phyloP scores from a whole-genome alignment of 2,329 filamentous ascomycete genomes.

The Rosellinia necatrix region DNA sequence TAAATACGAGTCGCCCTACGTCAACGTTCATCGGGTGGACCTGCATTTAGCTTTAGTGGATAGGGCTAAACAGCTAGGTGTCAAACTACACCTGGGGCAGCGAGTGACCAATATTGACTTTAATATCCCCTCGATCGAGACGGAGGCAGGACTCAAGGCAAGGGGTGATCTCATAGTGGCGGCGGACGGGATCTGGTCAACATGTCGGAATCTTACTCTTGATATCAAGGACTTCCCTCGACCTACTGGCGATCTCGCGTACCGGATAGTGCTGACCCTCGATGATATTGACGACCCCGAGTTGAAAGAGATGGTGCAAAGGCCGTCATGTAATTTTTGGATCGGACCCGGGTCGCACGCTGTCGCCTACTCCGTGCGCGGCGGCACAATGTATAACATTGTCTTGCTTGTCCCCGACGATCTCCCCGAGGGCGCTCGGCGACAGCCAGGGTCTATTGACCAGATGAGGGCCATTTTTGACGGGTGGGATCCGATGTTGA shows the following conservation, averaged over 20 bases:
- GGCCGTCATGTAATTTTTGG: constrained; percentile 64
- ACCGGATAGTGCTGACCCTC: constrained; percentile 61
- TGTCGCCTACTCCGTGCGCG: constrained; percentile 65
- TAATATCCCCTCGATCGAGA: constrained; percentile 47
- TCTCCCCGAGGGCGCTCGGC: constrained; percentile 57
- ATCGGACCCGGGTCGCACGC: constrained; percentile 65
- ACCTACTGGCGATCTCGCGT: constrained; percentile 68
- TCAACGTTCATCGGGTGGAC: constrained; percentile 66
- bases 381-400: constrained; percentile 65
- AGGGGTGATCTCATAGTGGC: constrained; percentile 63
- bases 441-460: constrained; percentile 56
- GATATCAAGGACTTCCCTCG: constrained; percentile 52
- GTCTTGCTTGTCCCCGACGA: constrained; percentile 69
- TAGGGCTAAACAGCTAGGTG: constrained; percentile 58
- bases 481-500: constrained; percentile 66
- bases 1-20: constrained; percentile 61
- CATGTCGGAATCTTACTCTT: constrained; percentile 55
- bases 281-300: constrained; percentile 57
- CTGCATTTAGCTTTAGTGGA: constrained; percentile 58
- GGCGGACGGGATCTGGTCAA: constrained; percentile 68
- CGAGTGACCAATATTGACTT: constrained; percentile 55
- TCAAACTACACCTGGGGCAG: constrained; percentile 53
- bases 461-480: constrained; percentile 66
- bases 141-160: constrained; percentile 44
- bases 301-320: constrained; percentile 56